A percentile compares a stretch with the other conserved stretches of the same genome.
Evolutionary conservation across 176 grass and related monocot genomes (phyloP).

Genomic region (Rhynchospora pubera): DNA sequence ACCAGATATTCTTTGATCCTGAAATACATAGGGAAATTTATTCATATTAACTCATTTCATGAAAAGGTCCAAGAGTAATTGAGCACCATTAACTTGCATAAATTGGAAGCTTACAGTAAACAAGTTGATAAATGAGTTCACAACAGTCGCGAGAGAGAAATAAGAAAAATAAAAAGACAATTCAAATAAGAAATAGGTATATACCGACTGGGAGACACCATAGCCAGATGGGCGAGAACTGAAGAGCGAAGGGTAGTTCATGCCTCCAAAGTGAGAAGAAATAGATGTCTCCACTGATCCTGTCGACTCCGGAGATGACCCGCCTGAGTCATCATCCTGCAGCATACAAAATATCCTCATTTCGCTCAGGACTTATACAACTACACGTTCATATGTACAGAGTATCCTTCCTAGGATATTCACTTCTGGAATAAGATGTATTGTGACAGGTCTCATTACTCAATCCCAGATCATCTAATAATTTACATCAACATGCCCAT

Average conservation of each 20-base stretch:
- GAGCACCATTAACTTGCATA: background rate
- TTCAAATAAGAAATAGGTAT: background rate
- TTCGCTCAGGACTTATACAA: background rate
- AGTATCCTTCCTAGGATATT: background rate
- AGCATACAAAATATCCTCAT: conserved; percentile 10
- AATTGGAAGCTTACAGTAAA: background rate
- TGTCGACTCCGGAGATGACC: conserved; percentile 84
- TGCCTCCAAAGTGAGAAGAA: conserved; percentile 93
- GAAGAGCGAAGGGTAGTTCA: conserved; percentile 95
- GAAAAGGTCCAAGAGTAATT: background rate
- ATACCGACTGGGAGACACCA: conserved; percentile 66
- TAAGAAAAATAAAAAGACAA: conserved; percentile 1
- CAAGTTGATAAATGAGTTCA: background rate
- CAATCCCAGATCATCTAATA: background rate
- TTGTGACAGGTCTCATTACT: background rate
- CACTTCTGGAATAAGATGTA: conserved; percentile 2
- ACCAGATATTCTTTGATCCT: conserved; percentile 32
- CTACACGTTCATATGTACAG: background rate
- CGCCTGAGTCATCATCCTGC: conserved; percentile 95
- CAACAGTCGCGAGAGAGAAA: background rate
- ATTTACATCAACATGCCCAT: background rate
- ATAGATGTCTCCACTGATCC: conserved; percentile 98
- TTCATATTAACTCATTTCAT: background rate
- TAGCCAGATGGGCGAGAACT: conserved; percentile 84
- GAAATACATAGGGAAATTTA: background rate